Evolutionary conservation across 129 eudicot genomes (phyloP), one percentile per base, ranked within the genome.

Genomic region (Mikania micrantha): DNA sequence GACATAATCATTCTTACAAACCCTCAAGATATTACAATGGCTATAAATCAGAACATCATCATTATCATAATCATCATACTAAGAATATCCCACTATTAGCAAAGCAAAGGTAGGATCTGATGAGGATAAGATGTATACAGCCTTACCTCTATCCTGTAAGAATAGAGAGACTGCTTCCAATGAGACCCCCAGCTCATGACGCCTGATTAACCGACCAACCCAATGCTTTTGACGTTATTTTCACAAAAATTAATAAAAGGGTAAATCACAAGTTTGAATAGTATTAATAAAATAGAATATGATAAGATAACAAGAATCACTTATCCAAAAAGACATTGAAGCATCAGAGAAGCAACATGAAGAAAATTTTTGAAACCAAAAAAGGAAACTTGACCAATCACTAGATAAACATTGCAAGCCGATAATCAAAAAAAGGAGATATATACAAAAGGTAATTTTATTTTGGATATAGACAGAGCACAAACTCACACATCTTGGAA

Each of bases 41-140:
- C 24, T 19, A 27, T 44, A 31, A n/a, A 71, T 60, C 60, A 71
- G 44, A 60, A 44, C 69, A 71, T n/a, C n/a, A n/a, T n/a, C n/a
- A n/a, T n/a, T n/a, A n/a, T n/a, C n/a, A n/a, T n/a, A n/a, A n/a
- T n/a, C n/a, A n/a, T n/a, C n/a, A n/a, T n/a, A n/a, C n/a, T n/a
- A n/a, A n/a, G n/a, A n/a, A n/a, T n/a, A n/a, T n/a, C n/a, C n/a
- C n/a, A n/a, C n/a, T n/a, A n/a, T n/a, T n/a, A n/a, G n/a, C n/a
- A n/a, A n/a, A n/a, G n/a, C n/a, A n/a, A n/a, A n/a, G n/a, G n/a
- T n/a, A n/a, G n/a, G n/a, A n/a, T n/a, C n/a, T n/a, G n/a, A n/a
- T n/a, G n/a, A n/a, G n/a, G n/a, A n/a, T n/a, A n/a, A n/a, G n/a
- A n/a, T n/a, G n/a, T n/a, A n/a, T n/a, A n/a, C n/a, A n/a, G n/a